phyloP scores from a whole-genome alignment of 2,329 filamentous ascomycete species.

The Fusarium euwallaceae region DNA sequence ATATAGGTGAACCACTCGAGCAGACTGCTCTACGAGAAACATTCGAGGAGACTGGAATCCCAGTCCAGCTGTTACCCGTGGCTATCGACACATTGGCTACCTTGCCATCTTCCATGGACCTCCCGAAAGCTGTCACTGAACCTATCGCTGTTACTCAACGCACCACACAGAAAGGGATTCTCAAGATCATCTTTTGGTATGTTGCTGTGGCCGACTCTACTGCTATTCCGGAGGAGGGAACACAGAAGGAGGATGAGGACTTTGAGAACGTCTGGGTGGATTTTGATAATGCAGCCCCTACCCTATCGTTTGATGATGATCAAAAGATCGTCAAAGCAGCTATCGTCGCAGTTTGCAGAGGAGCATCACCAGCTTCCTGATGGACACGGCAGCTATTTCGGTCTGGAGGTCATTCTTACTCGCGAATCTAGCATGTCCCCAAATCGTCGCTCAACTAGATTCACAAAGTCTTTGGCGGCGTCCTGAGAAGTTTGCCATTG shows the following conservation, averaged over 20 bases:
- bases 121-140: neutral
- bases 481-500: no score
- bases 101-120: neutral
- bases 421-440: neutral
- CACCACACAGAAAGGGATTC: neutral
- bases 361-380: neutral
- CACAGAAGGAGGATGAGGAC: constrained; percentile 16
- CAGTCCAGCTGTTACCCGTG: constrained; percentile 1
- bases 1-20: constrained; percentile 5
- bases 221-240: neutral
- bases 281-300: neutral
- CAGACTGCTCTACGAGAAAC: constrained; percentile 15
- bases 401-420: neutral
- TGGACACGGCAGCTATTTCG: neutral
- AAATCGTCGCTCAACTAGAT: no score
- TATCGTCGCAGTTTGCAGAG: neutral
- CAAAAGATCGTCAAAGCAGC: neutral
- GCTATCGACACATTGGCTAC: neutral
- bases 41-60: constrained; percentile 13
- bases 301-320: neutral
- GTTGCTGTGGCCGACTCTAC: constrained; percentile 16
- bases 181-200: constrained; percentile 28
- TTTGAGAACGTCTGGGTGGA: constrained; percentile 11
- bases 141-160: constrained; percentile 20
- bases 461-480: no score